These are phyloP conservation scores for Phytophthora multivora DNA, from an alignment of 352 stramenopile genomes.

Conservation along the genomic window DNA sequence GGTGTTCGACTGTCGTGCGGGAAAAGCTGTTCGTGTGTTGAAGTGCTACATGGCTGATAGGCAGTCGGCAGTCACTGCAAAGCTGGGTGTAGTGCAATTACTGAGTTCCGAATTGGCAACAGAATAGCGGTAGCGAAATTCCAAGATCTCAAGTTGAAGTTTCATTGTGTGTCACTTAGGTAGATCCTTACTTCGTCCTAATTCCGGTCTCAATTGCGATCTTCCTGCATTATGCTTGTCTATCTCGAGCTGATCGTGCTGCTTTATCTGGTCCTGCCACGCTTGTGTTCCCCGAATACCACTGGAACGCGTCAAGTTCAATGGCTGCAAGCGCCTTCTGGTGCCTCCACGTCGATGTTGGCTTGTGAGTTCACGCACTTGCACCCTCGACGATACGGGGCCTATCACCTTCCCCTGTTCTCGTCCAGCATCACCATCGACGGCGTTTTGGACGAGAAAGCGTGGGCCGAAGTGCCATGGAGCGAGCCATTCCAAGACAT, in stretches of 20 bases:
- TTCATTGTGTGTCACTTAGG: slow-evolving; percentile 15
- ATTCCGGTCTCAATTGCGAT: background rate
- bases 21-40: slow-evolving; percentile 4
- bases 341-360: background rate
- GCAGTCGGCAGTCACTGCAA: no score
- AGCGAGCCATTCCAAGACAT: slow-evolving; percentile 76
- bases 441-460: slow-evolving; percentile 59
- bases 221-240: slow-evolving; percentile 11
- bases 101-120: no score
- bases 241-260: slow-evolving; percentile 5
- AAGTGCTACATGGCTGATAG: background rate
- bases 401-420: slow-evolving; percentile 34
- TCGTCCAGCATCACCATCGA: slow-evolving; percentile 44
- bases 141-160: slow-evolving; percentile 22
- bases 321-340: slow-evolving; percentile 8
- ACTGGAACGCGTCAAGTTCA: slow-evolving; percentile 15
- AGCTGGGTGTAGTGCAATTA: no score
- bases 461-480: slow-evolving; percentile 61
- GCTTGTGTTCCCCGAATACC: background rate
- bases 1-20: slow-evolving; percentile 15
- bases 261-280: slow-evolving; percentile 15
- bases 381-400: slow-evolving; percentile 44
- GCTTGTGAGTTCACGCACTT: slow-evolving; percentile 33
- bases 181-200: background rate
- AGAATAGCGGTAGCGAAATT: no score